Base-by-base conservation (phyloP, 345 rosid genomes). In the Hibiscus mutabilis region DNA sequence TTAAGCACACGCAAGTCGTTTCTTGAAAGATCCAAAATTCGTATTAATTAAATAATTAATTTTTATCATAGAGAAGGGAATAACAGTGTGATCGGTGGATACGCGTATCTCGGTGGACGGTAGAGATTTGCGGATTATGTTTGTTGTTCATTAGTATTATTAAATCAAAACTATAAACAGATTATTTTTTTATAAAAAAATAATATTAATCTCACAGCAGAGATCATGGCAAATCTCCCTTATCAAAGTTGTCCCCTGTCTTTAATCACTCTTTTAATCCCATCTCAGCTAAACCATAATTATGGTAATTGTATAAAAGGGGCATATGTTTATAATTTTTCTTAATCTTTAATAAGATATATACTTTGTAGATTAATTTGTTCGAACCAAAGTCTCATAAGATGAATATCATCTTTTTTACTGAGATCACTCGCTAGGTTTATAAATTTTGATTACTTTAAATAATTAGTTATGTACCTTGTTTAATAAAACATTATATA, bases 101-200 rank as follows among this genome's bases (percentile, higher is more conserved):
- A 80, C 64, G 86, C 66, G 65, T 59, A 78, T 80, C 82, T 78
- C 60, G 18, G 12, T 75, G 80, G 80, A 76, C 82, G 79, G 80
- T 68, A 57, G 73, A 67, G 79, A 77, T 75, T 59, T 9, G 69
- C 65, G 53, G 19, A 25, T 66, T 66, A 6, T 8, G 55, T 46
- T 21, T 66, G 13, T 25, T 5, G 19, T 60, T 29, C n/a, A 6
- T 29, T 13, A n/a, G n/a, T n/a, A 6, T 8, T 42, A 42, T 42
- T 42, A 42, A 42, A 37, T 37, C 42, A 37, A 37, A 42, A 9
- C 0, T 9, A 40, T 53, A 53, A 52, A 52, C 2, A 18, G 2
- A 5, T 51, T 51, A 42, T 42, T 42, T 51, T 51, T 2, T 37
- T 37, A 7, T 7, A 37, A 24, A 8, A 35, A 73, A 40, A 61